These are phyloP conservation scores for Mycogone perniciosa DNA, from an alignment of 2,329 filamentous ascomycete genomes.

Conservation along the genomic window DNA sequence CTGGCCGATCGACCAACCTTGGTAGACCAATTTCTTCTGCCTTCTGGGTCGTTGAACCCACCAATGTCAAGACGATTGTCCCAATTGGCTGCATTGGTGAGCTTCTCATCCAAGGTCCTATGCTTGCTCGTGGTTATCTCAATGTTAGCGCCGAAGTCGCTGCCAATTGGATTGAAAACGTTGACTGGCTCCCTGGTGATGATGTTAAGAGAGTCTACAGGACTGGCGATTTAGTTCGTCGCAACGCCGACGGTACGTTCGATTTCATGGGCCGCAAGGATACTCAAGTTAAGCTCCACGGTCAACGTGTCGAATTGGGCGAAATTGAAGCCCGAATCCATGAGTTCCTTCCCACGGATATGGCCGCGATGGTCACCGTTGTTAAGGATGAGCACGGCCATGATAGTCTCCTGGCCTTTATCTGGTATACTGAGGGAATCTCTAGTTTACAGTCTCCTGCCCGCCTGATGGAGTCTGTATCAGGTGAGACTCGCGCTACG, in stretches of 20 bases:
- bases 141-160: constrained; percentile 12
- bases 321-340: constrained; percentile 11
- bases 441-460: background rate
- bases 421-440: constrained; percentile 12
- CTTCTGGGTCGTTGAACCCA: constrained; percentile 17
- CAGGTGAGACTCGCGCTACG: constrained; percentile 2
- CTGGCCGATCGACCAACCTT: constrained; percentile 10
- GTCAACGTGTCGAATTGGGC: constrained; percentile 11
- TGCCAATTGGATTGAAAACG: constrained; percentile 11
- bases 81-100: constrained; percentile 17
- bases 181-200: constrained; percentile 8
- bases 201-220: constrained; percentile 4
- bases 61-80: constrained; percentile 12
- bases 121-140: constrained; percentile 18
- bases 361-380: constrained; percentile 9
- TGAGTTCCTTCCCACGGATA: constrained; percentile 4
- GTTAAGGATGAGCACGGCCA: constrained; percentile 9
- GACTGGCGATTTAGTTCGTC: constrained; percentile 11
- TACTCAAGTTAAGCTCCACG: constrained; percentile 11
- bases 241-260: constrained; percentile 11
- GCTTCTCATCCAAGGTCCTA: constrained; percentile 18
- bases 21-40: constrained; percentile 8
- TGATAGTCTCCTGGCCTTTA: constrained; percentile 8
- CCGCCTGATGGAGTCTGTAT: constrained; percentile 1
- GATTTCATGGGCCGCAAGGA: constrained; percentile 12